Base-by-base conservation (phyloP, 1,139 yeast genomes). In the Zygoascus meyerae region DNA sequence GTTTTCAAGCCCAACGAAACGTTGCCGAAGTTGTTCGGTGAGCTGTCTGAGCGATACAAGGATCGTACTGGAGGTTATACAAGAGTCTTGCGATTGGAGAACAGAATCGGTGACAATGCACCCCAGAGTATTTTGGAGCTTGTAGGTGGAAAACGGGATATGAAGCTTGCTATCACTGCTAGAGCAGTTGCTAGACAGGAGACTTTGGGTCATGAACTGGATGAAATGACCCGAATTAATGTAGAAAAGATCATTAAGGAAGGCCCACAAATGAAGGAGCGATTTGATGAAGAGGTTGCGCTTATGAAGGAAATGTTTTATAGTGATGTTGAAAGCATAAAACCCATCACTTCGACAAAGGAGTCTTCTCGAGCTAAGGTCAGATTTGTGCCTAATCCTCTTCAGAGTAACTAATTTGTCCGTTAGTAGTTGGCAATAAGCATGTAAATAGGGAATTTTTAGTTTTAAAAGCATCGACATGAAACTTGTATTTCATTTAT, bases 121-220 rank as follows among this genome's bases (percentile, higher is more conserved):
- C 92, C 94, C 17, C 92, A 86, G 74, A 82, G 95, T 1, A 82
- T 92, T 12, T 64, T 94, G 48, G 98, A 94, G 66, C 72, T 94
- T 46, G 95, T 92, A 1, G 96, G 86, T 56, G 81, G 84, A 10
- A 77, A 77, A 29, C 76, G 79, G 55, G 95, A 87, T 61, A 75
- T 86, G 71, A 79, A 83, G 58, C 77, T 81, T 55, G 85, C 95
- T 79, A 71, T 79, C 60, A 75, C 80, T 16, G 96, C 95, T 21
- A 79, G 86, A 63, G 73, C 79, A 1, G 94, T 85, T 6, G 95
- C 95, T 26, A 75, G 95, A 55, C 71, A 84, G 49, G 82, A 86
- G 65, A 68, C 77, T 47, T 90, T 83, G 62, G 79, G 77, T 1
- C 66, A 78, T 49, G 76, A 75, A n/a, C 54, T 83, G 30, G 90